Evolutionary conservation across 2,329 filamentous ascomycete species (phyloP).

Genomic region (Epichloe bromicola): DNA sequence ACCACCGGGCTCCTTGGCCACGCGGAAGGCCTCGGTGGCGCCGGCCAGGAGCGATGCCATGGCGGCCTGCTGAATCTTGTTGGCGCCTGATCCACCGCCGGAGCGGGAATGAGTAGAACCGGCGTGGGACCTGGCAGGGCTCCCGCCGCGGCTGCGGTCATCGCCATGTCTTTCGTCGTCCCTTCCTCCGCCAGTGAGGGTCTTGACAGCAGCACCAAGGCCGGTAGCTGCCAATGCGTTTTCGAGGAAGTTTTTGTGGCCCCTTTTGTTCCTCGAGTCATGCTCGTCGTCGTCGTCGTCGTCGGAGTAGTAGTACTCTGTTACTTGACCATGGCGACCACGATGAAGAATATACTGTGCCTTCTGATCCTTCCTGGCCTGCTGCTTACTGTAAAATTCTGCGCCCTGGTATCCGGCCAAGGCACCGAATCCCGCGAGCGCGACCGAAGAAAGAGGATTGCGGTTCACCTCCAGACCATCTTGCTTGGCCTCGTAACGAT

Average conservation of each 20-base stretch:
- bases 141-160: constrained; percentile 36
- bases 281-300: constrained; percentile 30
- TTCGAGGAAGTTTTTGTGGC: constrained; percentile 52
- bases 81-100: constrained; percentile 24
- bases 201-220: constrained; percentile 48
- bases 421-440: constrained; percentile 50
- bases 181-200: constrained; percentile 34
- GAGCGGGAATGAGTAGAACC: constrained; percentile 39
- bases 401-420: constrained; percentile 51
- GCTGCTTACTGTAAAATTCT: constrained; percentile 48
- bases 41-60: constrained; percentile 84
- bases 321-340: constrained; percentile 37
- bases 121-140: constrained; percentile 30
- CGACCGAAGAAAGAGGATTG: constrained; percentile 46
- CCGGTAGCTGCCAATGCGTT: constrained; percentile 49
- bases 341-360: constrained; percentile 40
- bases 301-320: constrained; percentile 40
- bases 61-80: constrained; percentile 70
- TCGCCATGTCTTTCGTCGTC: constrained; percentile 26
- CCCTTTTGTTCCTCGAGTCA: constrained; percentile 41
- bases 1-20: constrained; percentile 74
- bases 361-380: constrained; percentile 42
- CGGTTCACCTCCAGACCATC: constrained; percentile 38
- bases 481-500: constrained; percentile 44
- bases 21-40: constrained; percentile 82